Conservation (phyloP, 768 basidiomycete genomes). For the Asterophora parasitica region DNA sequence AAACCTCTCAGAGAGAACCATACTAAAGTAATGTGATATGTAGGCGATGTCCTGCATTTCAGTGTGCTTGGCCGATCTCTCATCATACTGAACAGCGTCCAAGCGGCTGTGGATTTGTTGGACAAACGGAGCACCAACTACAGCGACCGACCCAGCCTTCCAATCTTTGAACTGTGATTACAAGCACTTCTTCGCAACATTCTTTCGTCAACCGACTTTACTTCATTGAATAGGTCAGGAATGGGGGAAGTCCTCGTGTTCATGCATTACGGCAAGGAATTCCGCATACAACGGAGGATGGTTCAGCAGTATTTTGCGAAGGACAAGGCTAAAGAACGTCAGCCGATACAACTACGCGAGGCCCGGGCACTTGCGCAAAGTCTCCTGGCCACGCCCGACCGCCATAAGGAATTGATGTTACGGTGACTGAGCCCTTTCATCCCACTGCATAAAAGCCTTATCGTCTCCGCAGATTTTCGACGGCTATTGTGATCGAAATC, state of each 20-base stretch:
- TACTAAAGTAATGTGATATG: neutral
- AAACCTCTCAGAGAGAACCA: no score
- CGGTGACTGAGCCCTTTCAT: neutral
- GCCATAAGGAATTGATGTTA: slow-evolving; percentile 13
- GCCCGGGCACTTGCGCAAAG: slow-evolving; percentile 14
- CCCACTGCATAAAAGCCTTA: neutral
- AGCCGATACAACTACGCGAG: slow-evolving; percentile 11
- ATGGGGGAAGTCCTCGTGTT: slow-evolving; percentile 6
- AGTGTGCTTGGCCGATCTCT: slow-evolving; percentile 16
- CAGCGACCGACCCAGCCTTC: slow-evolving; percentile 23
- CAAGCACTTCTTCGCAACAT: neutral
- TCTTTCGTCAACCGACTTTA: neutral
- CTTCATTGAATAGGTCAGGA: neutral
- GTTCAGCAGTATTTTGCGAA: slow-evolving; percentile 11
- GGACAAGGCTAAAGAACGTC: slow-evolving; percentile 5
- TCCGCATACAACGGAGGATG: slow-evolving; percentile 11
- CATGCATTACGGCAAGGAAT: slow-evolving; percentile 14
- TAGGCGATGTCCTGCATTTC: slow-evolving; percentile 16
- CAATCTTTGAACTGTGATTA: slow-evolving; percentile 17
- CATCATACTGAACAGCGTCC: slow-evolving; percentile 28
- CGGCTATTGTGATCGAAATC: slow-evolving; percentile 18
- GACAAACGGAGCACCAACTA: slow-evolving; percentile 37
- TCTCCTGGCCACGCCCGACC: slow-evolving; percentile 11
- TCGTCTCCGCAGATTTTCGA: slow-evolving; percentile 17
- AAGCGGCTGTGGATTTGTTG: slow-evolving; percentile 36